These are phyloP conservation scores for Penicillium sp. DNA, from an alignment of 2,329 filamentous ascomycete species.

Conservation along the genomic window DNA sequence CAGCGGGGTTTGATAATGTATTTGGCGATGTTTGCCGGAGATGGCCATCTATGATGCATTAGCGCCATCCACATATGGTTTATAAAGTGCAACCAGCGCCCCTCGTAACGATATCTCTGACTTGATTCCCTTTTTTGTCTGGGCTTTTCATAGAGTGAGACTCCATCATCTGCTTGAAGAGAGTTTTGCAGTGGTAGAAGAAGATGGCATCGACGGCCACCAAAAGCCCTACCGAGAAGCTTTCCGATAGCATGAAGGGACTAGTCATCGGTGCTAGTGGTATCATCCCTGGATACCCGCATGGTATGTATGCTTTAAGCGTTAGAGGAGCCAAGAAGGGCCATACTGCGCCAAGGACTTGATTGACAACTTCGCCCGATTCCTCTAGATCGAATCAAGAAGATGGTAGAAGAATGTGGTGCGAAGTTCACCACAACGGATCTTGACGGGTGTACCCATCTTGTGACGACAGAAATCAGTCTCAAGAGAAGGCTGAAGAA, in stretches of 20 bases:
- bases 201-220: constrained; percentile 2
- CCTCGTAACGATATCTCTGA: neutral
- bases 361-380: neutral
- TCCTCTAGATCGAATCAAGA: constrained; percentile 24
- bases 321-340: neutral
- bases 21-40: constrained; percentile 3
- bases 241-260: constrained; percentile 7
- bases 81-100: neutral
- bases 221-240: neutral
- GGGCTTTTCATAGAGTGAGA: neutral
- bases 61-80: neutral
- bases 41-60: neutral
- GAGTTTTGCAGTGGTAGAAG: neutral
- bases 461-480: constrained; percentile 29
- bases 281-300: constrained; percentile 51
- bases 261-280: constrained; percentile 54
- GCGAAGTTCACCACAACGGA: constrained; percentile 27
- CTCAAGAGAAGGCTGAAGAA: constrained; percentile 24
- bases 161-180: neutral
- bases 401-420: constrained; percentile 29
- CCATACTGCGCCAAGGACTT: neutral
- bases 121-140: no score
- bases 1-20: neutral
- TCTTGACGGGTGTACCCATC: constrained; percentile 30
- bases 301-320: constrained; percentile 31